Evolutionary conservation across 768 basidiomycete genomes (phyloP), one percentile per base, ranked within the genome.

Genomic region (Phaeotremella skinneri): DNA sequence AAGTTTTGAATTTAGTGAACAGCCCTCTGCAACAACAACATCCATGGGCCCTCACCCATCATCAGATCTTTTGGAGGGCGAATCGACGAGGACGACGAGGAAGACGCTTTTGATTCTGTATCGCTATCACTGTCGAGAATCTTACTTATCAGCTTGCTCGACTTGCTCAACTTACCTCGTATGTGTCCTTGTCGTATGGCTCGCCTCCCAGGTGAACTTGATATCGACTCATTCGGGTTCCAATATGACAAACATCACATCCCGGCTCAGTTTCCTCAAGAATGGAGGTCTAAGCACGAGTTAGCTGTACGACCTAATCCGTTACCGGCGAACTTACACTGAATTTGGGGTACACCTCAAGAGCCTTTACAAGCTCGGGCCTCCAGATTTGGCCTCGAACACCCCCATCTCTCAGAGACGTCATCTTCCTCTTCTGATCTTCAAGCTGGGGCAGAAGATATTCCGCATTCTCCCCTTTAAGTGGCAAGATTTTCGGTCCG

Each of bases 381-480:
- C 81, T 79, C 91, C 91, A 96, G 11, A 89, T 83, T 27, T 89
- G 89, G n/a, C 90, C 91, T 6, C 86, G 81, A 4, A 92, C 88
- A 14, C 89, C 77, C 1, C 88, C 87, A 70, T 90, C 88, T 57
- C 83, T 79, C 58, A 88, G 78, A 1, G 88, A 87, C 6, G 76
- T 78, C 79, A 93, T 72, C 70, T 89, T 56, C 17, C 68, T 37
- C 20, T 69, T 41, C 16, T 65, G 59, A 51, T 75, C 69, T 9
- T 58, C 23, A 30, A 74, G 52, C 20, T 66, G 63, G 4, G 68
- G 67, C n/a, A 48, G 27, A 45, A 74, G 70, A 59, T 77, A 77
- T 13, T 59, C 52, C 14, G 59, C 55, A 0, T 64, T 29, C 27
- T 68, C 59, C 27, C 66, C 56, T 4, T 32, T 43, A 6, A 74